Evolutionary conservation across 2,329 filamentous ascomycete genomes (phyloP).

Genomic region (Xylogone sp.): DNA sequence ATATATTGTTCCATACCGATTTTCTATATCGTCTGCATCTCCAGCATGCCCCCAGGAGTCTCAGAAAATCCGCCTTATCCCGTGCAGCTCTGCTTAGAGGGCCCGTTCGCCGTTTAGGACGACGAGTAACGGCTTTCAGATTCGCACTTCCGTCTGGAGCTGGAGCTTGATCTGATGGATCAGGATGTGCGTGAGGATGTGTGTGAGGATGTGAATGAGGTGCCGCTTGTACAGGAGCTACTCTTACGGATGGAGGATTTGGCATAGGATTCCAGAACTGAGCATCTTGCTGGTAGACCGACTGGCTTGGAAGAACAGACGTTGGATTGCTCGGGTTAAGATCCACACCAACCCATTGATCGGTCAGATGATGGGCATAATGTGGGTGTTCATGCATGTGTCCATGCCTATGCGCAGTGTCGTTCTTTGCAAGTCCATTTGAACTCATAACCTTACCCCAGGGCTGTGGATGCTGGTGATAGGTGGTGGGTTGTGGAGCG

Average conservation of each 20-base stretch:
- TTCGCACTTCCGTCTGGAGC: not conserved
- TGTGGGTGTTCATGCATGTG: not conserved
- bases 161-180: not conserved
- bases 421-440: not conserved
- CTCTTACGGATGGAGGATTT: not conserved
- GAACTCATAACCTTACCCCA: not conserved
- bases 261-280: not conserved
- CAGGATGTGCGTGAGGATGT: not conserved
- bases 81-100: not conserved
- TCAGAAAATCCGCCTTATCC: not conserved
- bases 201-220: no score
- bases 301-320: not conserved
- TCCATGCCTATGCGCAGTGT: not conserved
- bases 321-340: not conserved
- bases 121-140: not conserved
- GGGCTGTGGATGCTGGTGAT: not conserved
- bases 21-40: not conserved
- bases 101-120: not conserved
- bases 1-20: not conserved
- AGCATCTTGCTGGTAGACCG: not conserved
- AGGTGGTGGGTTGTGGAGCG: not conserved
- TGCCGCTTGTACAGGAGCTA: not conserved
- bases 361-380: not conserved
- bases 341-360: not conserved
- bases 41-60: not conserved